phyloP scores from a whole-genome alignment of 2,329 filamentous ascomycete genomes.

The Diaporthe citrichinensis region DNA sequence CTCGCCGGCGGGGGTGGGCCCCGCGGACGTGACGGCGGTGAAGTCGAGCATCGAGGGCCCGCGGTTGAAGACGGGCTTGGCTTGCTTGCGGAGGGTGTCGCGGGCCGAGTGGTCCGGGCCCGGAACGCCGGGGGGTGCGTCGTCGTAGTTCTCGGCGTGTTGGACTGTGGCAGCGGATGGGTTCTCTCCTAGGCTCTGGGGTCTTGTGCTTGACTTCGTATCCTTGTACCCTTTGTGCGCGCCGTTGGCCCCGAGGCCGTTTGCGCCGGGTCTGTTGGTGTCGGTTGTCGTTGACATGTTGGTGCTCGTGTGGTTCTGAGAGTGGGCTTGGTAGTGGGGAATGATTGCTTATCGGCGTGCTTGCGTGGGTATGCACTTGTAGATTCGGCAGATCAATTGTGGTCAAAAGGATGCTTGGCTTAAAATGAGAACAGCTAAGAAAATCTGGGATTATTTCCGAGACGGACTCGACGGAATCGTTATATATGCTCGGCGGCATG shows the following conservation, averaged over 20 bases:
- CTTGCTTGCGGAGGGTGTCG: conserved; percentile 8
- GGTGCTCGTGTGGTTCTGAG: background rate
- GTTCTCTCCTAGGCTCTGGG: background rate
- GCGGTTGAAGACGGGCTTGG: conserved; percentile 36
- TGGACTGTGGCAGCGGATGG: background rate
- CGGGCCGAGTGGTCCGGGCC: conserved; percentile 30
- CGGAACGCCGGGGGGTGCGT: conserved; percentile 28
- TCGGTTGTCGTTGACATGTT: conserved; percentile 2
- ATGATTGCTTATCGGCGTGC: background rate
- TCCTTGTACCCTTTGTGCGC: background rate
- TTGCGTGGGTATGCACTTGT: background rate
- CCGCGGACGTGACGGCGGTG: conserved; percentile 37
- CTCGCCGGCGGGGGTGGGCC: conserved; percentile 35
- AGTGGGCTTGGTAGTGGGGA: background rate
- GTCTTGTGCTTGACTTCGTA: background rate
- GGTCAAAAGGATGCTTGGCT: background rate
- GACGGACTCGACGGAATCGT: too few relatives aligned
- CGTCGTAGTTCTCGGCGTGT: conserved; percentile 35
- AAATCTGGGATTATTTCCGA: background rate
- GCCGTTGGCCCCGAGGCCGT: background rate
- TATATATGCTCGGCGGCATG: background rate
- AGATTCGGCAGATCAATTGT: background rate
- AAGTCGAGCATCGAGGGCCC: conserved; percentile 38
- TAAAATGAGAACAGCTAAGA: background rate
- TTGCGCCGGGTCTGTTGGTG: background rate